Evolutionary conservation across 306 rosid genomes (phyloP), one percentile per base, ranked within the genome.

Genomic region (Crataegus laevigata): DNA sequence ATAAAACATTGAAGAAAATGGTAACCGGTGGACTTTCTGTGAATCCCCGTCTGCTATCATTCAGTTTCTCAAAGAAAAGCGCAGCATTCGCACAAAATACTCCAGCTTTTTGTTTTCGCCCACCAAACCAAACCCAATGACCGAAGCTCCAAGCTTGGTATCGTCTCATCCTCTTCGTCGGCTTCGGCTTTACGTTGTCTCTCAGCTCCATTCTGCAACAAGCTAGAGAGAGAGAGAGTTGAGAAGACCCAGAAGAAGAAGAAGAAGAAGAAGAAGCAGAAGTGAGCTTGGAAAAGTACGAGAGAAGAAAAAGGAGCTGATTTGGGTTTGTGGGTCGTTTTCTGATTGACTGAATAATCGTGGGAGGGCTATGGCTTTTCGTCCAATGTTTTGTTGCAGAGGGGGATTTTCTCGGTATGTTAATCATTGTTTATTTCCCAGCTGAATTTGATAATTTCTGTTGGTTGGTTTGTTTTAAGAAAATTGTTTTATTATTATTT

Each of bases 371-470:
- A 91, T 91, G 94, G 94, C 80, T 76, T 83, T 87, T 70, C 68
- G 77, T 79, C 71, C 78, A 38, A 77, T 93, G 76, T 88, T 89
- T 80, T 87, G 91, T 45, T 91, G 94, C n/a, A 90, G 91, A 75
- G 86, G 69, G 77, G 88, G 78, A 72, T 87, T 87, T 13, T 87
- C 89, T 82, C 91, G 97, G 98, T 94, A 87, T 40, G 94, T 51
- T 28, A 18, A 58, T 77, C 66, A 66, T 68, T 75, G 3, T 77
- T 66, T 38, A 3, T 38, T 42, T 60, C 34, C 8, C 8, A 29
- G 75, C 34, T 74, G 22, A 69, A 45, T 24, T 47, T 75, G 50
- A 36, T 15, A 3, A 13, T 77, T 72, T 54, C 40, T 74, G 40
- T 18, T 55, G 59, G n/a, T 26, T 78, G 10, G 29, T 54, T 68